Evolutionary conservation across 768 basidiomycete species (phyloP).

Genomic region (Psilocybe subaeruginosa): DNA sequence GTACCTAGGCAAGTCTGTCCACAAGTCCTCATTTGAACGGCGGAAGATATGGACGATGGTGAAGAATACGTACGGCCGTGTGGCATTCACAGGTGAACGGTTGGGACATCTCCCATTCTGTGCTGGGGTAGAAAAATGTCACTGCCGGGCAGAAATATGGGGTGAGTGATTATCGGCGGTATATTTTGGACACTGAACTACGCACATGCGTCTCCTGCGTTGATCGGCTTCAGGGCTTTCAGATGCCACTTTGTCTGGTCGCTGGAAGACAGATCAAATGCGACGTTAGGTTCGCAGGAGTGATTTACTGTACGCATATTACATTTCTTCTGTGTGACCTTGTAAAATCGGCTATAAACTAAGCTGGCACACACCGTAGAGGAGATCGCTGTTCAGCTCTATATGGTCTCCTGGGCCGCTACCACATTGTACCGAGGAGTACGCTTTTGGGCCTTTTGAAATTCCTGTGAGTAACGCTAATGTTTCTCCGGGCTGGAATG

Average conservation of each 20-base stretch:
- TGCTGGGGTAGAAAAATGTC: slow-evolving; percentile 69
- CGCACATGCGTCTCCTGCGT: slow-evolving; percentile 39
- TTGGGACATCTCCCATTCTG: slow-evolving; percentile 72
- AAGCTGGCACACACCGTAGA: slow-evolving; percentile 46
- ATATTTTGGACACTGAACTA: neutral
- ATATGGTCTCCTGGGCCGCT: slow-evolving; percentile 47
- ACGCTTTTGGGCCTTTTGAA: slow-evolving; percentile 40
- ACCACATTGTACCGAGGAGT: slow-evolving; percentile 58
- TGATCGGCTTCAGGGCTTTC: slow-evolving; percentile 43
- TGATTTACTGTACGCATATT: slow-evolving; percentile 49
- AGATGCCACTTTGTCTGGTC: slow-evolving; percentile 51
- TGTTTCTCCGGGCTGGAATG: slow-evolving; percentile 39
- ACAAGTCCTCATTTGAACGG: neutral
- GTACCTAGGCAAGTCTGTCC: slow-evolving; percentile 46
- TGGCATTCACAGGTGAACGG: slow-evolving; percentile 60
- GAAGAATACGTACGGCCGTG: slow-evolving; percentile 31
- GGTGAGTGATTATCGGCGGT: neutral
- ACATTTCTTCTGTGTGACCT: neutral
- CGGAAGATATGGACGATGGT: neutral
- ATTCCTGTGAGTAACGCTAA: slow-evolving; percentile 34
- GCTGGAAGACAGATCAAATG: slow-evolving; percentile 50
- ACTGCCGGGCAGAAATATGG: slow-evolving; percentile 27
- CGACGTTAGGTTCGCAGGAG: slow-evolving; percentile 63
- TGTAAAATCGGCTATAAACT: neutral
- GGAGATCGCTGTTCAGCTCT: slow-evolving; percentile 61